These are phyloP conservation scores for Calocera cornea DNA, from an alignment of 768 basidiomycete species.

Conservation along the genomic window DNA sequence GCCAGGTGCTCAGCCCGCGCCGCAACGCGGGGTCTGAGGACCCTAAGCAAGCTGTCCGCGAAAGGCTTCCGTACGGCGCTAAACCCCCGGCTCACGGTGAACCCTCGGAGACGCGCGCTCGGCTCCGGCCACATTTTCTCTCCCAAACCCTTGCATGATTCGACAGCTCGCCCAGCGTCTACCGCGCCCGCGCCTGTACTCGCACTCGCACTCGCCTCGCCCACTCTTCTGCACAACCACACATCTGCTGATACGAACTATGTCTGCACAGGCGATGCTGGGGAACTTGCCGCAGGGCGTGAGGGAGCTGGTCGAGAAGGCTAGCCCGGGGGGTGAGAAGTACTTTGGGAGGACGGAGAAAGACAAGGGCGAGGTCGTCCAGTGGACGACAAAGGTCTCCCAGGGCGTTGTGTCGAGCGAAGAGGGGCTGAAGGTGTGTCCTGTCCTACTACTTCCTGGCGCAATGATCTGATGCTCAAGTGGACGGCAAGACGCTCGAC, in stretches of 20 bases:
- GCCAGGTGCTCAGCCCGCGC: too few relatives aligned
- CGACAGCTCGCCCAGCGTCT: too few relatives aligned
- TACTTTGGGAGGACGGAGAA: conserved; percentile 3
- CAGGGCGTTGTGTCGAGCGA: background rate
- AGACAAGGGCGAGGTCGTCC: background rate
- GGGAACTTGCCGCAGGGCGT: background rate
- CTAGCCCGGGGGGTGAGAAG: background rate
- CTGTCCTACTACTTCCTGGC: conserved; percentile 26
- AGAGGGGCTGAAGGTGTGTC: background rate
- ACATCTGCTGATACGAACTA: background rate
- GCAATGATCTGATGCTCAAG: background rate
- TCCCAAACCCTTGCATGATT: background rate
- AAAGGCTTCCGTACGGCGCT: too few relatives aligned
- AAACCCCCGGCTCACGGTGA: too few relatives aligned
- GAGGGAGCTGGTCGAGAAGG: conserved; percentile 7
- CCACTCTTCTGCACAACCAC: background rate
- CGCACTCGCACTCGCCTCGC: background rate
- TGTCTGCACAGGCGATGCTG: background rate
- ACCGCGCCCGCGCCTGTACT: background rate
- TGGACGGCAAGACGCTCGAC: conserved; percentile 47
- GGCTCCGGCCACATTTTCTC: background rate
- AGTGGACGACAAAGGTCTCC: conserved; percentile 3
- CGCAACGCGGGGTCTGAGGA: too few relatives aligned
- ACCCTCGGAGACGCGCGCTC: background rate
- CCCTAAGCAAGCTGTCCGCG: too few relatives aligned